Conservation (phyloP, 805 yeast genomes). For the Lachancea nothofagi region DNA sequence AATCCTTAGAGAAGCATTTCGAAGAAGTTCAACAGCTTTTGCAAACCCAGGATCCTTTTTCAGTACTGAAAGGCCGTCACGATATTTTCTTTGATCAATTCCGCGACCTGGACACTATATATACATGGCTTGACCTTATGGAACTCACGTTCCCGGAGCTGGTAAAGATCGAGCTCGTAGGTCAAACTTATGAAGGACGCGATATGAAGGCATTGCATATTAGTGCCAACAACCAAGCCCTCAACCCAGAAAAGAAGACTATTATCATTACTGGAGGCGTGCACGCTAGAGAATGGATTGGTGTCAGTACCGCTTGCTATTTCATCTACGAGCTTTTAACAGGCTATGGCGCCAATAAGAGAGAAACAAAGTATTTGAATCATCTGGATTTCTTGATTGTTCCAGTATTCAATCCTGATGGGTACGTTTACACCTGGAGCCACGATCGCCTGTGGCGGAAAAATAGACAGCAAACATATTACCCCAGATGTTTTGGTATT, state of each 20-base stretch:
- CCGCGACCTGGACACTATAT: constrained; percentile 60
- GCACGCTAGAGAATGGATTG: constrained; percentile 89
- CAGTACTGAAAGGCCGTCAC: constrained; percentile 18
- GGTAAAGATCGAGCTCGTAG: constrained; percentile 60
- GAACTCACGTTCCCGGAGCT: constrained; percentile 58
- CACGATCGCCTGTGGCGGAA: constrained; percentile 82
- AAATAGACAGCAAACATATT: constrained; percentile 69
- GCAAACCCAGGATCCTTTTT: constrained; percentile 4
- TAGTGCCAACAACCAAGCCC: constrained; percentile 40
- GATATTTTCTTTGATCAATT: constrained; percentile 68
- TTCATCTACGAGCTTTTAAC: constrained; percentile 43
- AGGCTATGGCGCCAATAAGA: constrained; percentile 39
- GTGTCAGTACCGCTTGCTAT: constrained; percentile 64
- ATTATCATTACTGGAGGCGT: constrained; percentile 77
- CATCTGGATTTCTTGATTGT: constrained; percentile 66
- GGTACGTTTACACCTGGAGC: constrained; percentile 79
- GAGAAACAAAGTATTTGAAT: constrained; percentile 44
- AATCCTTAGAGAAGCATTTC: constrained; percentile 6
- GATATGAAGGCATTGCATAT: constrained; percentile 63
- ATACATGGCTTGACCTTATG: constrained; percentile 64
- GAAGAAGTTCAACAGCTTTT: constrained; percentile 1
- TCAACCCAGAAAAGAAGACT: constrained; percentile 47
- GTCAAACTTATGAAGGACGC: constrained; percentile 71
- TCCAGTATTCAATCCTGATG: constrained; percentile 89
- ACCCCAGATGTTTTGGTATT: constrained; percentile 68